phyloP scores from a whole-genome alignment of 148 eudicot genomes.

The Tetragonia tetragonoides region DNA sequence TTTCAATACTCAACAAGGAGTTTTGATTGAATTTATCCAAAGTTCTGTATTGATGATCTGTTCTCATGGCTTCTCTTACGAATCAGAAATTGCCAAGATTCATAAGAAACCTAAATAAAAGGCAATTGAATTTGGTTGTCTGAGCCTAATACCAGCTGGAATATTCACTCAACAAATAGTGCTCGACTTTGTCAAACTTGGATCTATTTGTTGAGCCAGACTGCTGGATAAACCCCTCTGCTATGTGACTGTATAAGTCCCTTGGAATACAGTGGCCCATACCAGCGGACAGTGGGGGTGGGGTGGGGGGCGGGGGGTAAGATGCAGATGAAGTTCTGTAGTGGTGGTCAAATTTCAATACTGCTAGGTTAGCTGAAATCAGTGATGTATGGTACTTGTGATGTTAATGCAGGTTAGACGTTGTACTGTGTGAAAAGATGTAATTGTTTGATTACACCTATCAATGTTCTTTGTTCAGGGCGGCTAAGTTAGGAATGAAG shows the following conservation, averaged over 20 bases:
- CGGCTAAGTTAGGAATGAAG: slow-evolving; percentile 74
- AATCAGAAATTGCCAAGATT: neutral
- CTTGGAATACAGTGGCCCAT: too few species aligned
- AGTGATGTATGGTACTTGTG: too few species aligned
- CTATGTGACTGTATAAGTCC: neutral
- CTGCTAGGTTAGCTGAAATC: too few species aligned
- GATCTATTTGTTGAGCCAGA: neutral
- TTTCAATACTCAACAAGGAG: too few species aligned
- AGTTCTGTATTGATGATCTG: too few species aligned
- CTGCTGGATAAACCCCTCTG: neutral
- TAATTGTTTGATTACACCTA: neutral
- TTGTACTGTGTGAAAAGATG: neutral
- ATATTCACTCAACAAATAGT: neutral
- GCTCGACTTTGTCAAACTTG: neutral
- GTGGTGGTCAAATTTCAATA: too few species aligned
- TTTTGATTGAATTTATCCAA: too few species aligned
- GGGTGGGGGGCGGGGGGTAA: too few species aligned
- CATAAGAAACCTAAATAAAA: neutral
- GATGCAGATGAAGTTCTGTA: too few species aligned
- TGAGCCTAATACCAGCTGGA: neutral
- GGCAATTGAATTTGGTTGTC: too few species aligned
- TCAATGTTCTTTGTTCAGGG: slow-evolving; percentile 40
- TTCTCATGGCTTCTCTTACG: too few species aligned
- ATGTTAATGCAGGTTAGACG: neutral
- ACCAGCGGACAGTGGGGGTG: too few species aligned